These are phyloP conservation scores for Corchorus olitorius DNA, from an alignment of 345 rosid species.

Conservation along the genomic window DNA sequence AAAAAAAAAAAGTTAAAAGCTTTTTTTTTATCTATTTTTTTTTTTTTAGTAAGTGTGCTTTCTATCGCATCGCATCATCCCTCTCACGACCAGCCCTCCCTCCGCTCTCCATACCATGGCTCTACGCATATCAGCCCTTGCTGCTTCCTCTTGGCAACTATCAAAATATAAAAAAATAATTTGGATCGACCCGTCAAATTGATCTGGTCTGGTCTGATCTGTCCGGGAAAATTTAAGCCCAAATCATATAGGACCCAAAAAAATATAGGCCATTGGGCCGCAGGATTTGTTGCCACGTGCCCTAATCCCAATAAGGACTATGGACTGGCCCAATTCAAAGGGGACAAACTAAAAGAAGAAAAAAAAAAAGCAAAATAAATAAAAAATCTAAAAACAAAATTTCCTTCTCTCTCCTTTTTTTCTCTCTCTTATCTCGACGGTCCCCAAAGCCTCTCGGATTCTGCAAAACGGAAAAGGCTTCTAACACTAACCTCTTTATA, in stretches of 20 bases:
- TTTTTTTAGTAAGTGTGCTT: too few species aligned
- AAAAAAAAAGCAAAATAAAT: background rate
- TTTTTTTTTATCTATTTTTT: too few species aligned
- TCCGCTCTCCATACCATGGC: too few species aligned
- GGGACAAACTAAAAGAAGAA: too few species aligned
- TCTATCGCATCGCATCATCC: too few species aligned
- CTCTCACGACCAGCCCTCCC: too few species aligned
- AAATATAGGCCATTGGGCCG: background rate
- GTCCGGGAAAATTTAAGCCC: background rate
- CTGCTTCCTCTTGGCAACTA: too few species aligned
- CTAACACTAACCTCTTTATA: background rate
- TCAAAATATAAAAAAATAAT: too few species aligned
- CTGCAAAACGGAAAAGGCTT: conserved; percentile 1
- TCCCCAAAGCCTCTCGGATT: background rate
- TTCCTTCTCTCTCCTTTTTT: background rate
- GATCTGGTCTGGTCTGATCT: too few species aligned
- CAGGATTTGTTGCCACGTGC: background rate
- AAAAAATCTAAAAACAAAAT: background rate
- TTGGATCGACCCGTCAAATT: background rate
- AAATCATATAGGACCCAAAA: background rate
- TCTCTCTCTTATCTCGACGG: background rate
- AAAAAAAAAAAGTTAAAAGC: too few species aligned
- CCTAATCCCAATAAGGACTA: background rate
- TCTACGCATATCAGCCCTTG: too few species aligned
- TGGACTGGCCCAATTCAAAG: background rate